phyloP scores from a whole-genome alignment of 441 rosid species.

The Brassica balearica region DNA sequence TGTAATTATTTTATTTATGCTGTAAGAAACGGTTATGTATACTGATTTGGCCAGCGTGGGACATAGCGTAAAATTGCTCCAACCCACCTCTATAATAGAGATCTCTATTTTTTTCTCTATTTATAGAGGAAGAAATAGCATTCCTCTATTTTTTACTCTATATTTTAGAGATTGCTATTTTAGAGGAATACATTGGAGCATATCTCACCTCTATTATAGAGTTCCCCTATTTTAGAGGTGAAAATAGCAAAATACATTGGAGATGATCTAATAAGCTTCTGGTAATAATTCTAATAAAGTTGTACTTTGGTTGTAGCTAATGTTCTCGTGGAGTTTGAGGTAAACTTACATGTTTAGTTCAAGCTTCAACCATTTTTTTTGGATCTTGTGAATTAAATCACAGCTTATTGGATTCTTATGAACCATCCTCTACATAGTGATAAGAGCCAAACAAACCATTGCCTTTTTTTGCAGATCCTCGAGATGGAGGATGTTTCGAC shows the following conservation, averaged over 20 bases:
- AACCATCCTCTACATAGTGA: conserved; percentile 16
- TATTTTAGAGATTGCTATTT: no score
- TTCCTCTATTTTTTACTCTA: no score
- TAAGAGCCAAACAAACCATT: conserved; percentile 19
- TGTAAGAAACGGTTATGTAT: background rate
- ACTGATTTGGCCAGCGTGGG: conserved; percentile 2
- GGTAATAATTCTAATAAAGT: background rate
- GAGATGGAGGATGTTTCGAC: background rate
- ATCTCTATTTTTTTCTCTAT: no score
- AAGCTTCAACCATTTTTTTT: background rate
- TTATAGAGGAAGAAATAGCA: no score
- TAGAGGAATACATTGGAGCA: no score
- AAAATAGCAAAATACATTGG: no score
- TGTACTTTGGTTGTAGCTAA: background rate
- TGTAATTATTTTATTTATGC: background rate
- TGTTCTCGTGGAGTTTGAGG: background rate
- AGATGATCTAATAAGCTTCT: background rate
- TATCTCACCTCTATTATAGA: no score
- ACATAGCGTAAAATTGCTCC: background rate
- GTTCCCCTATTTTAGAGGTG: no score
- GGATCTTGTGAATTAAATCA: background rate
- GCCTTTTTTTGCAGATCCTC: no score
- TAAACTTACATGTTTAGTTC: background rate
- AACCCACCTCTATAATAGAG: no score
- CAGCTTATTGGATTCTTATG: conserved; percentile 6